These are phyloP conservation scores for Monilinia aucupariae DNA, from an alignment of 2,329 filamentous ascomycete species.

Conservation along the genomic window DNA sequence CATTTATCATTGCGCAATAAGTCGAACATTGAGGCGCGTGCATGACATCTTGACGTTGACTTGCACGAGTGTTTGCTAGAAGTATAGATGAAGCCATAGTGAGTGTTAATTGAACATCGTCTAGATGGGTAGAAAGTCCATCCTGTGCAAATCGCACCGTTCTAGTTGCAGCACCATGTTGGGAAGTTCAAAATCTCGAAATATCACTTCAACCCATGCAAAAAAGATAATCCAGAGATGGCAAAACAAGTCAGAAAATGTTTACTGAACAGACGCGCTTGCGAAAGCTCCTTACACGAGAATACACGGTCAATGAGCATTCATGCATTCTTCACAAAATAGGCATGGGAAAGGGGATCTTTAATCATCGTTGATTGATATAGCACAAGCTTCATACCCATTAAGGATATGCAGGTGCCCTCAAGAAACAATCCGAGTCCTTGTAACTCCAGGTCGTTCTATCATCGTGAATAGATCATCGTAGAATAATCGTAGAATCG, in stretches of 20 bases:
- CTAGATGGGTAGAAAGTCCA: neutral
- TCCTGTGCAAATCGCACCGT: neutral
- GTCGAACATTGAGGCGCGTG: neutral
- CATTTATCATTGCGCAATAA: no score
- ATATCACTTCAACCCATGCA: neutral
- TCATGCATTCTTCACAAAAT: constrained; percentile 2
- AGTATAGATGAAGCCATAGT: neutral
- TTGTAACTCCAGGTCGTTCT: constrained; percentile 42
- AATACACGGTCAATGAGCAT: neutral
- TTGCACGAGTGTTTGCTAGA: neutral
- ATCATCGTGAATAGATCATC: constrained; percentile 27
- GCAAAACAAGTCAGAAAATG: neutral
- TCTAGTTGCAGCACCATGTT: no score
- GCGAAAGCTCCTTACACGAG: neutral
- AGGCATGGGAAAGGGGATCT: constrained; percentile 4
- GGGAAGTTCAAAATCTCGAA: neutral
- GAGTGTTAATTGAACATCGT: neutral
- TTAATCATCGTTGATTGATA: constrained; percentile 50
- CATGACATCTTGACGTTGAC: neutral
- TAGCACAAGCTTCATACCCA: constrained; percentile 40
- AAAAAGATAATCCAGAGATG: no score
- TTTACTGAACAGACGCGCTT: neutral
- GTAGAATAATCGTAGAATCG: constrained; percentile 51
- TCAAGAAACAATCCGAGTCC: constrained; percentile 60
- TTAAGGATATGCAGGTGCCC: constrained; percentile 52